phyloP scores from a whole-genome alignment of 768 basidiomycete genomes.

The Psilocybe sp. region DNA sequence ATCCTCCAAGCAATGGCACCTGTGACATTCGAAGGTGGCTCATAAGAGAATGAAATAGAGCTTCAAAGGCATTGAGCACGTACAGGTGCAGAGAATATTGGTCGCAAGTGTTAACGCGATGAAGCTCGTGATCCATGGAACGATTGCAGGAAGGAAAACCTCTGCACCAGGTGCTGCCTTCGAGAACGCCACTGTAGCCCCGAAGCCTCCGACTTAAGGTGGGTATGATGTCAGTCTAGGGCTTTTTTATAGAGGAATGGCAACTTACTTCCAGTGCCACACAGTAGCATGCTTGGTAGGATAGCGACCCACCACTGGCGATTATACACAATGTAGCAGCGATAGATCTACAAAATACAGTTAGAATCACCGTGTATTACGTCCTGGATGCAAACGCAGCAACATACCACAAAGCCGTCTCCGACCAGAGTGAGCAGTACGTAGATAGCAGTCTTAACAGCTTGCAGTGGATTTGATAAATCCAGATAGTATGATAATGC shows the following conservation, averaged over 20 bases:
- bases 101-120: constrained; percentile 4
- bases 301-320: background rate
- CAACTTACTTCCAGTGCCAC: background rate
- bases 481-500: background rate
- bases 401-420: constrained; percentile 1
- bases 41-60: background rate
- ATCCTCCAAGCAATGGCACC: background rate
- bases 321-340: constrained; percentile 1
- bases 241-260: background rate
- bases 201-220: constrained; percentile 3
- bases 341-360: background rate
- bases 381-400: background rate
- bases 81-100: constrained; percentile 4
- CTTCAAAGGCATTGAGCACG: background rate
- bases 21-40: background rate
- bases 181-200: constrained; percentile 2
- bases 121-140: constrained; percentile 7
- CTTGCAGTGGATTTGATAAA: constrained; percentile 1
- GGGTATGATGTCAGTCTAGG: background rate
- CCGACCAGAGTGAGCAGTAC: constrained; percentile 2
- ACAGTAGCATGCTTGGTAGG: background rate
- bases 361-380: background rate
- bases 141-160: constrained; percentile 7
- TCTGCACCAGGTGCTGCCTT: constrained; percentile 1
- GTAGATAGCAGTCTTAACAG: constrained; percentile 1